phyloP scores from a whole-genome alignment of 495 filamentous ascomycete genomes.

The Tricharina praecox region DNA sequence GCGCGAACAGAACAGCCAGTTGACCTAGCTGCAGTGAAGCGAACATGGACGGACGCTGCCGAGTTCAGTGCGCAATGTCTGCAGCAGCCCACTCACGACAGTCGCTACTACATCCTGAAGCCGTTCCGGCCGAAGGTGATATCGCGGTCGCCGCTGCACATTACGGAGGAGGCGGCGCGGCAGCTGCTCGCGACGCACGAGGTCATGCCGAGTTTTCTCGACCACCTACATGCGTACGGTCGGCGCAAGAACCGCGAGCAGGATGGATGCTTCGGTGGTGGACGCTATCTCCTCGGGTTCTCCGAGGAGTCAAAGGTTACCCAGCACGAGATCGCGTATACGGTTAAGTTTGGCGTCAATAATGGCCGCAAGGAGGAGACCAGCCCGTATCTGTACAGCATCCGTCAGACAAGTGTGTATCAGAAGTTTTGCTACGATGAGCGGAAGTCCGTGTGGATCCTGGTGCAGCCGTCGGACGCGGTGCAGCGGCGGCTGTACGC shows the following conservation, averaged over 20 bases:
- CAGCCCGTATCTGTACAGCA: constrained; percentile 6
- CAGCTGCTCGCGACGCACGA: constrained; percentile 14
- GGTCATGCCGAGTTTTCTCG: constrained; percentile 16
- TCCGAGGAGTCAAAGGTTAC: constrained; percentile 11
- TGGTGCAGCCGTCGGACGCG: constrained; percentile 13
- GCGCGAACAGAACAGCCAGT: no score
- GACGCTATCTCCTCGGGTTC: constrained; percentile 4
- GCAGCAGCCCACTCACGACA: neutral
- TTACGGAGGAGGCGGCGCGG: constrained; percentile 10
- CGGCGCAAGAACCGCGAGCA: neutral
- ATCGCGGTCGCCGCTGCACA: constrained; percentile 12
- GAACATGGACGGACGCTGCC: no score
- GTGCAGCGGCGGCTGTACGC: constrained; percentile 8
- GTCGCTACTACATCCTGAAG: constrained; percentile 5
- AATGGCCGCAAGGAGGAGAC: neutral
- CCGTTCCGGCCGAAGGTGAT: constrained; percentile 10
- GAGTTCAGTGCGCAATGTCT: neutral
- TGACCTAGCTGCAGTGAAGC: no score
- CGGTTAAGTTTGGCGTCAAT: neutral
- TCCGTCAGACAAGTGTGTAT: constrained; percentile 14
- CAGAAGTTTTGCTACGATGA: constrained; percentile 15
- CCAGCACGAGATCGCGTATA: neutral
- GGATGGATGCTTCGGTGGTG: constrained; percentile 7
- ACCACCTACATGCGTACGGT: constrained; percentile 16
- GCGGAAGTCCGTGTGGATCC: constrained; percentile 13